phyloP scores from a whole-genome alignment of 2,329 filamentous ascomycete species.

The Aulographum hederae region DNA sequence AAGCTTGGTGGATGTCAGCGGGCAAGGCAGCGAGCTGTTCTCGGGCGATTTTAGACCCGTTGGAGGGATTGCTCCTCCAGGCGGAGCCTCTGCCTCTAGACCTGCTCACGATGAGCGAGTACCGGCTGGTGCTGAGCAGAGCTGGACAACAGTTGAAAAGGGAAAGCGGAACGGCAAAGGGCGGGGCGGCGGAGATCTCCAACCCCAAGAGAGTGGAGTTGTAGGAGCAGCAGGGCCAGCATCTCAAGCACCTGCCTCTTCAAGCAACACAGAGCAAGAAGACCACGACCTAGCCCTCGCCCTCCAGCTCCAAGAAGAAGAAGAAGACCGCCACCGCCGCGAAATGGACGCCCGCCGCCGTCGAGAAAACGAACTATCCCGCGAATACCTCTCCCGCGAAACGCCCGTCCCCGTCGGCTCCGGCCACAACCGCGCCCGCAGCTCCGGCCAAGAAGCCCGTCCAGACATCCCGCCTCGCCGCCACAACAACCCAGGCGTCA shows the following conservation, averaged over 20 bases:
- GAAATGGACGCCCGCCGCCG: conserved; percentile 40
- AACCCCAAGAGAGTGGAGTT: conserved; percentile 1
- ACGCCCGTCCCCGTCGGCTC: no score
- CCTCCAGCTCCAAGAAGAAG: conserved; percentile 84
- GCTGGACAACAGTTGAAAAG: conserved; percentile 39
- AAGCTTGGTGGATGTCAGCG: conserved; percentile 73
- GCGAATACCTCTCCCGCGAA: conserved; percentile 46
- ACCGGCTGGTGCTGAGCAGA: conserved; percentile 18
- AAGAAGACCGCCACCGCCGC: conserved; percentile 58
- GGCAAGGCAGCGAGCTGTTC: conserved; percentile 64
- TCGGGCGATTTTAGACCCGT: conserved; percentile 81
- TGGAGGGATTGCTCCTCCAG: conserved; percentile 31
- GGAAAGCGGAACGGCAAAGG: conserved; percentile 9
- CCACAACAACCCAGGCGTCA: conserved; percentile 13
- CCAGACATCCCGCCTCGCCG: conserved; percentile 27
- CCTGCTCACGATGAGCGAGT: conserved; percentile 11
- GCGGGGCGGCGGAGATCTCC: conserved; percentile 5
- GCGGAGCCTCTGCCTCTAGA: conserved; percentile 7
- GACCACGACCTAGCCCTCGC: conserved; percentile 71
- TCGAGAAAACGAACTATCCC: conserved; percentile 49
- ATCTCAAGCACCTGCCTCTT: conserved; percentile 11
- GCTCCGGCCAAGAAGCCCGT: conserved; percentile 15
- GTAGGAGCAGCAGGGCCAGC: conserved; percentile 11
- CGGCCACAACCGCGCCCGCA: conserved; percentile 2
- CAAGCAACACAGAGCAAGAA: conserved; percentile 51